phyloP scores from a whole-genome alignment of 352 stramenopile species.

The Pythium plurisporium region DNA sequence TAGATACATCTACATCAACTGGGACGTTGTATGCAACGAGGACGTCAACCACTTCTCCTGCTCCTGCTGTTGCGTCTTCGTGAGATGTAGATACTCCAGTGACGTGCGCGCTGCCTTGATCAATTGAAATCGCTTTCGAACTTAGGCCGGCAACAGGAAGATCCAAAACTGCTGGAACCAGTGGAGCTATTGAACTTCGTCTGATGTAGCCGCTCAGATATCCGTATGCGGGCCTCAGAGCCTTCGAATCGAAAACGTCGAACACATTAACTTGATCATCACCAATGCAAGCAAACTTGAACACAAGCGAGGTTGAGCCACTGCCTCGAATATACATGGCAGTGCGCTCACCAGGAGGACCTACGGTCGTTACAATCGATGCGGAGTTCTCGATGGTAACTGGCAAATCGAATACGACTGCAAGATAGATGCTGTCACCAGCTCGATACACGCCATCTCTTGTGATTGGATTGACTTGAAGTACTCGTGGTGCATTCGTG shows the following conservation, averaged over 20 bases:
- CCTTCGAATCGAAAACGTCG: constrained; percentile 30
- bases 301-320: constrained; percentile 43
- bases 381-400: constrained; percentile 35
- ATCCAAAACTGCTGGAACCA: constrained; percentile 37
- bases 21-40: constrained; percentile 38
- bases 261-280: constrained; percentile 40
- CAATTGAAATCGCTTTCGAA: constrained; percentile 54
- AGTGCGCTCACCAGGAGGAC: constrained; percentile 23
- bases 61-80: constrained; percentile 45
- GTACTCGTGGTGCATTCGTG: constrained; percentile 36
- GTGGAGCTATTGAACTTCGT: constrained; percentile 28
- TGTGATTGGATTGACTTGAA: constrained; percentile 42
- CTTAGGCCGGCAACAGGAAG: constrained; percentile 35
- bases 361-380: constrained; percentile 37
- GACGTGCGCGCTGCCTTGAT: constrained; percentile 40
- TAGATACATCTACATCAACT: constrained; percentile 37
- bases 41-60: constrained; percentile 61
- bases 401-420: constrained; percentile 46
- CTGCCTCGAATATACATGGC: constrained; percentile 46
- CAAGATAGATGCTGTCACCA: constrained; percentile 41
- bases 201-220: constrained; percentile 44
- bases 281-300: constrained; percentile 34
- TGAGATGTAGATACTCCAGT: constrained; percentile 33
- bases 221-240: constrained; percentile 40
- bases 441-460: constrained; percentile 55